Base-by-base conservation (phyloP, 805 yeast species). In the Wilhelminamyces savonicus region DNA sequence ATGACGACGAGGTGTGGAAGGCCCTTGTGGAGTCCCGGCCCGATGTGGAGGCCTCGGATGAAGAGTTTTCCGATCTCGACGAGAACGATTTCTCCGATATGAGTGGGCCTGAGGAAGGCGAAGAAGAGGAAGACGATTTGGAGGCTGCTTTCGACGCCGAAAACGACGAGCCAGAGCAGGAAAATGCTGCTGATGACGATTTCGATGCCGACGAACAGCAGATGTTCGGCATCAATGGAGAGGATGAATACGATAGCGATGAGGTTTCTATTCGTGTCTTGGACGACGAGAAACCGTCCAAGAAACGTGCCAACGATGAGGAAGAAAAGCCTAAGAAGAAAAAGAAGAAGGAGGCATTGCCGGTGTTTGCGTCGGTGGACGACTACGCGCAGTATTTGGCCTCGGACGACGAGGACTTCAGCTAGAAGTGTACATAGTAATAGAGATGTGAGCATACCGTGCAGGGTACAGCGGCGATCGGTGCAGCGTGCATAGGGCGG, bases 281-380 rank as follows among this genome's bases (percentile, higher is more conserved):
- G n/a, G n/a, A n/a, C n/a, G 28, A 17, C 24, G 46, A 29, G 34
- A 54, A 40, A 31, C 48, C 50, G 31, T 36, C 41, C 16, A 49
- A 43, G 35, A 41, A 49, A 11, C 34, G 31, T 16, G 46, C 55
- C 34, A 58, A 60, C 24, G 55, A 36, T 29, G 47, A 31, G 24
- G 47, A 30, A 27, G 47, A 32, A 13, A 41, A 28, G 34, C 41
- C 30, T 41, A 50, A 46, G 35, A 50, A 44, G 32, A 36, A 38
- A 14, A 46, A 46, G 37, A 64, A 60, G 39, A 76, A 72, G 63
- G 75, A 66, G 50, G 57, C 65, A 26, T 62, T 88, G 36, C 97
- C 97, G 14, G 67, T 77, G 13, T 88, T 86, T 62, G 97, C 95
- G 1, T 78, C 87, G 26, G 94, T 78, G 7, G 95, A 83, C 24